A percentile compares a stretch with the other conserved stretches of the same genome.
Conservation (phyloP, 1,139 yeast genomes). For the Saccharomyces hybrid region DNA sequence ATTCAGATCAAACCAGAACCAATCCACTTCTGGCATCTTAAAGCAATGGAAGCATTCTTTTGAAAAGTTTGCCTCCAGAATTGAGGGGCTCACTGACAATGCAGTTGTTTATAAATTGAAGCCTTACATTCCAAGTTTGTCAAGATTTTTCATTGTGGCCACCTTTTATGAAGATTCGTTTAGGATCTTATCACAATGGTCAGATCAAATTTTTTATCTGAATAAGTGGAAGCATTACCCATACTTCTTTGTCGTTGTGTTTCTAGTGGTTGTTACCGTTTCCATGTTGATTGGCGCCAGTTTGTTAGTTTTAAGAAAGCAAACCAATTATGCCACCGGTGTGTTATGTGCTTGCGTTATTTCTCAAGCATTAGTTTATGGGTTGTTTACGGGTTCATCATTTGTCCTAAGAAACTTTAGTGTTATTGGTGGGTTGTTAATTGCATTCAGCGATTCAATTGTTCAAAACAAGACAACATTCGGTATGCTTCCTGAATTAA, state of each 20-base stretch:
- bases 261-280: conserved; percentile 56
- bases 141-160: conserved; percentile 86
- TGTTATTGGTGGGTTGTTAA: conserved; percentile 85
- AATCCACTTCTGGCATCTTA: not conserved
- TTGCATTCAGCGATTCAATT: conserved; percentile 86
- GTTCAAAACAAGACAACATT: conserved; percentile 70
- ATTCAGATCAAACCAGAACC: not conserved
- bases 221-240: conserved; percentile 77
- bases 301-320: conserved; percentile 62
- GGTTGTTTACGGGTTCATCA: conserved; percentile 72
- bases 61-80: conserved; percentile 29
- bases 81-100: conserved; percentile 36
- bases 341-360: conserved; percentile 67
- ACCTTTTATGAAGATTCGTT: conserved; percentile 89
- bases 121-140: conserved; percentile 79
- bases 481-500: conserved; percentile 83
- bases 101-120: conserved; percentile 37
- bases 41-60: conserved; percentile 11
- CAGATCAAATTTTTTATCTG: conserved; percentile 80
- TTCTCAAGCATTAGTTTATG: conserved; percentile 84
- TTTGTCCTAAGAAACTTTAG: conserved; percentile 83
- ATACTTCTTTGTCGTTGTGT: conserved; percentile 65
- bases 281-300: conserved; percentile 72
- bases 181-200: conserved; percentile 83
- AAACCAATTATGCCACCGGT: conserved; percentile 64